Conservation (phyloP, 768 basidiomycete genomes). For the Russula emetica region DNA sequence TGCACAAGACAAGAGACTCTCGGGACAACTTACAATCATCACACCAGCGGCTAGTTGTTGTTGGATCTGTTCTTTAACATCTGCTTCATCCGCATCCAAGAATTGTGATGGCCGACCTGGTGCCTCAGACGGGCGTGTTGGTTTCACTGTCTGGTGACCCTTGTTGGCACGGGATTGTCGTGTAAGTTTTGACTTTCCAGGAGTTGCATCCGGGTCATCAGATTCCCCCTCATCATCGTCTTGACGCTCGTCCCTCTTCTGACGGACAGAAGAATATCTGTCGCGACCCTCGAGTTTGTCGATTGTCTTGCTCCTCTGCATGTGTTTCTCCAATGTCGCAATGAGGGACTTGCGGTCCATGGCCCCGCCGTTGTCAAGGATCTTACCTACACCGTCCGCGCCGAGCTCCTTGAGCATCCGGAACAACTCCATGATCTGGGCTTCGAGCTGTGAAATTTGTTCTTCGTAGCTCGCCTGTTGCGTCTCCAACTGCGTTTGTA, state of each 20-base stretch:
- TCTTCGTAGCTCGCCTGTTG: slow-evolving; percentile 82
- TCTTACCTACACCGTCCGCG: slow-evolving; percentile 61
- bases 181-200: slow-evolving; percentile 48
- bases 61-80: slow-evolving; percentile 83
- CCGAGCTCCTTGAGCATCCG: slow-evolving; percentile 87
- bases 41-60: slow-evolving; percentile 75
- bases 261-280: slow-evolving; percentile 31
- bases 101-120: slow-evolving; percentile 72
- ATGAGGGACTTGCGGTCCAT: slow-evolving; percentile 83
- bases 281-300: slow-evolving; percentile 76
- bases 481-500: slow-evolving; percentile 72
- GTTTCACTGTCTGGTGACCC: slow-evolving; percentile 33
- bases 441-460: slow-evolving; percentile 80
- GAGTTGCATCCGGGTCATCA: slow-evolving; percentile 54
- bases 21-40: slow-evolving; percentile 51
- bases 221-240: slow-evolving; percentile 41
- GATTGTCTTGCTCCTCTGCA: slow-evolving; percentile 81
- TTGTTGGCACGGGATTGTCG: slow-evolving; percentile 36
- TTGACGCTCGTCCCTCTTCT: slow-evolving; percentile 34
- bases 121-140: slow-evolving; percentile 39
- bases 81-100: slow-evolving; percentile 83
- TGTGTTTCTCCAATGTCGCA: slow-evolving; percentile 71
- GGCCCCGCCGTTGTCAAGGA: slow-evolving; percentile 53
- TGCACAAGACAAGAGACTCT: neutral
- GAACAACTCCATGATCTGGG: slow-evolving; percentile 91